Evolutionary conservation across 139 green algal species (phyloP), one percentile per base, ranked within the genome.

Genomic region (Closterium sp.): DNA sequence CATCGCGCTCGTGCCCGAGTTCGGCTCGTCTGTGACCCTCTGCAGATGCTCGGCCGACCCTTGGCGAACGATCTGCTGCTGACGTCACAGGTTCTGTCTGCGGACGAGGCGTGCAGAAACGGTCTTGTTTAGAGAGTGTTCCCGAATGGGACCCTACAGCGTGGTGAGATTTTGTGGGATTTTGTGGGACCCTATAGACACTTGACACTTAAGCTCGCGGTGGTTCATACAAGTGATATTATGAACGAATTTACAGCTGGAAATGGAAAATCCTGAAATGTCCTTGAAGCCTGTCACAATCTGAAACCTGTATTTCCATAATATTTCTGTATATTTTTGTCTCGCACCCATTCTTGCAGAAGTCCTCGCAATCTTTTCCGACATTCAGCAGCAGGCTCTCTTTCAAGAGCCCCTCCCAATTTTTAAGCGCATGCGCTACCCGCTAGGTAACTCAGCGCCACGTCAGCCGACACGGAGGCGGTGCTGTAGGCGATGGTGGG

Each of bases 371-470:
- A 84, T 28, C 2, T 10, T 91, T 5, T 31, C 70, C 22, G 29
- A 30, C 28, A 91, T 91, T 17, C 88, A 85, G 34, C 19, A 31
- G 28, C 19, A 91, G 34, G 31, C 88, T 24, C 45, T 91, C 13
- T 19, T n/a, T 21, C 27, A 84, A 2, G 5, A 91, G 31, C 34
- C 88, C 34, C 34, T 91, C 32, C 88, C 34, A 6, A 17, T 91
- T 10, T 91, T 85, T 42, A 91, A 91, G 88, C 24, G 88, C 27
- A 84, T 91, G 45, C 85, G 85, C 85, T 9, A 87, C 9, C 62
- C 42, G 5, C 62, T 5, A 13, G 32, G 85, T 9, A 87, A n/a
- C 85, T 87, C 28, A 87, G 85, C 13, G 17, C 62, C 62, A 79
- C 62, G 62, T 27, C 62, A 79, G 13, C 62, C 27, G 85, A 87